Evolutionary conservation across 805 yeast species (phyloP).

Genomic region (Spathaspora passalidarum): DNA sequence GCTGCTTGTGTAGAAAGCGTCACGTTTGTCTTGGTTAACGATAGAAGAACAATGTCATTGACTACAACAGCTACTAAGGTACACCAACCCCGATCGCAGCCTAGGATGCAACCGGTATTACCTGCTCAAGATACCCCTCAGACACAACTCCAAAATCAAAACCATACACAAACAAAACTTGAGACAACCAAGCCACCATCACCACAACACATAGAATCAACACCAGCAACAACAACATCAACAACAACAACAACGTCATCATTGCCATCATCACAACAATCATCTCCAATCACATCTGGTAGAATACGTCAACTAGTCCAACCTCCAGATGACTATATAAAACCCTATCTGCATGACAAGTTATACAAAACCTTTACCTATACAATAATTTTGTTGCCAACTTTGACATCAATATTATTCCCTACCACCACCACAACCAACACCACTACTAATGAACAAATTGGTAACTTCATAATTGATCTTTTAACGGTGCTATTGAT

Average conservation of each 20-base stretch:
- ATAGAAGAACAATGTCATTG: background rate
- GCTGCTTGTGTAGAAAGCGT: background rate
- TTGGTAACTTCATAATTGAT: slow-evolving; percentile 29
- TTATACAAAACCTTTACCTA: slow-evolving; percentile 18
- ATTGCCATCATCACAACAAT: background rate
- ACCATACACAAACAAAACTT: background rate
- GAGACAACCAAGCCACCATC: background rate
- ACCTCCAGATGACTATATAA: slow-evolving; percentile 11
- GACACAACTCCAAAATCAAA: background rate
- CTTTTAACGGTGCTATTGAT: slow-evolving; percentile 27
- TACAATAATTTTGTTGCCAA: slow-evolving; percentile 21
- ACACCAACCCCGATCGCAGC: background rate
- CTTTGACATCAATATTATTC: slow-evolving; percentile 21
- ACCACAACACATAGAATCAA: background rate
- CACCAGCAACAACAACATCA: background rate
- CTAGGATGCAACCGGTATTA: background rate
- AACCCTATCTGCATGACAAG: slow-evolving; percentile 6
- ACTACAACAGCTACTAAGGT: background rate
- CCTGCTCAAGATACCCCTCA: background rate
- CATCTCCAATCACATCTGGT: background rate
- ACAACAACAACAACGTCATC: background rate
- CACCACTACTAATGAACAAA: slow-evolving; percentile 12
- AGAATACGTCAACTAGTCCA: slow-evolving; percentile 2
- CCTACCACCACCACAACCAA: slow-evolving; percentile 17
- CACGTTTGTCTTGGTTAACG: background rate